Percentiles rank a stretch among this genome's conserved stretches.
Evolutionary conservation across 805 yeast species (phyloP).

Genomic region (Candida silvicultrix): DNA sequence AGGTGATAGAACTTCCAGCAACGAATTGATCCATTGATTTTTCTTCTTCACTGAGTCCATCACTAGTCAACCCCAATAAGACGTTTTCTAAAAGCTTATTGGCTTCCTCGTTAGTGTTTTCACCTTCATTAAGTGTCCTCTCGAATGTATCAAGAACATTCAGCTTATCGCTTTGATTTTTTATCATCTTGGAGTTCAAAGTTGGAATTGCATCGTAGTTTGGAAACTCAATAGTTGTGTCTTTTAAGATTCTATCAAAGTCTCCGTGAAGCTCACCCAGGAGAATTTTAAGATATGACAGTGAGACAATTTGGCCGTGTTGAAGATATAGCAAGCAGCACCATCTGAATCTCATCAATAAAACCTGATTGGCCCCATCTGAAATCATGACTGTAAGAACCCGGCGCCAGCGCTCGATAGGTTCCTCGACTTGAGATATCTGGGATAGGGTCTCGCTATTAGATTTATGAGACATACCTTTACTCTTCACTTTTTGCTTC

Average conservation of each 20-base stretch:
- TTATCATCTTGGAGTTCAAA: conserved; percentile 42
- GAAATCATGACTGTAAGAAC: conserved; percentile 5
- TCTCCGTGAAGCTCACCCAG: conserved; percentile 18
- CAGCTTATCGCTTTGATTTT: conserved; percentile 61
- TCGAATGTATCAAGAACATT: conserved; percentile 65
- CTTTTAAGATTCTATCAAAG: conserved; percentile 6
- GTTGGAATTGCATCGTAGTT: conserved; percentile 58
- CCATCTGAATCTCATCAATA: conserved; percentile 41
- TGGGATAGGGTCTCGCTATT: conserved; percentile 21
- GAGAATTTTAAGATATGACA: conserved; percentile 22
- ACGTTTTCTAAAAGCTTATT: conserved; percentile 39
- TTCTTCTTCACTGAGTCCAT: conserved; percentile 24
- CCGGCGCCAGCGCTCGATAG: conserved; percentile 43
- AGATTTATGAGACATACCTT: conserved; percentile 18
- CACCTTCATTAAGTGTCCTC: conserved; percentile 16
- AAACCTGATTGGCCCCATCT: conserved; percentile 4
- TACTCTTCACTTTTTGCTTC: conserved; percentile 16
- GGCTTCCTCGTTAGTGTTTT: conserved; percentile 20
- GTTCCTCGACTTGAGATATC: conserved; percentile 25
- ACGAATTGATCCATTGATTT: conserved; percentile 58
- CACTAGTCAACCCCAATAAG: conserved; percentile 23
- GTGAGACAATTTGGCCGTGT: conserved; percentile 29
- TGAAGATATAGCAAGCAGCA: conserved; percentile 38
- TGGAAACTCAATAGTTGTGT: conserved; percentile 34
- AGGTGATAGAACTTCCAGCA: conserved; percentile 52